Evolutionary conservation across 192 early-diverging fungal species (phyloP), one percentile per base, ranked within the genome.

Genomic region (Chytriomyces hyalinus): DNA sequence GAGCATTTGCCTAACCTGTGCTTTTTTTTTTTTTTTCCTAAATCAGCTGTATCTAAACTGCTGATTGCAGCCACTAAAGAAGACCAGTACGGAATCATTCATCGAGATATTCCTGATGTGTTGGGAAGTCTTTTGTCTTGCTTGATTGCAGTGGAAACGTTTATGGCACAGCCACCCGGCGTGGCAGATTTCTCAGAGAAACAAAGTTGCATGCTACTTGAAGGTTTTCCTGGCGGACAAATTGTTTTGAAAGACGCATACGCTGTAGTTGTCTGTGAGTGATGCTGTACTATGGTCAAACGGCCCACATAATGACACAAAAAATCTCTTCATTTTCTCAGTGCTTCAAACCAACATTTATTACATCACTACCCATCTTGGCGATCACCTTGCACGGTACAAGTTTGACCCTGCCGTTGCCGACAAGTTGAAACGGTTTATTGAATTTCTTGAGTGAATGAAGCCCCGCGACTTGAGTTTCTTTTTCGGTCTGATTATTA

Each of bases 81-180:
- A 65, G 77, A 78, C 63, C 61, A 71, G 24, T 78, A 78, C 50
- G 77, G 77, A 6, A 64, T 49, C 43, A 63, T 78, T 4, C 77
- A 78, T 26, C 64, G 69, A 7, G 48, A 61, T 48, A 68, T 78
- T 72, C 77, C 77, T 10, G 67, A 26, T 6, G 50, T 78, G 26
- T 22, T 78, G 45, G 77, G 72, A 44, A 22, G 28, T 22, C 51
- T 78, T 11, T 15, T 78, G 20, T 11, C 36, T 17, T 72, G 69
- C 43, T 45, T 72, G 9, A 61, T 65, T 44, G 61, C 53, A 8
- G 62, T 72, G 5, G 77, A 78, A 57, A 73, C 60, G 46, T 61
- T 44, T 49, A 51, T 73, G 17, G 43, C 67, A 49, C 43, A 49
- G n/a, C 77, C 77, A 26, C 61, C 69, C 1, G 68, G 49, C 6